These are phyloP conservation scores for Sanghuangporus weigelae DNA, from an alignment of 1,284 basidiomycete genomes.

Conservation along the genomic window DNA sequence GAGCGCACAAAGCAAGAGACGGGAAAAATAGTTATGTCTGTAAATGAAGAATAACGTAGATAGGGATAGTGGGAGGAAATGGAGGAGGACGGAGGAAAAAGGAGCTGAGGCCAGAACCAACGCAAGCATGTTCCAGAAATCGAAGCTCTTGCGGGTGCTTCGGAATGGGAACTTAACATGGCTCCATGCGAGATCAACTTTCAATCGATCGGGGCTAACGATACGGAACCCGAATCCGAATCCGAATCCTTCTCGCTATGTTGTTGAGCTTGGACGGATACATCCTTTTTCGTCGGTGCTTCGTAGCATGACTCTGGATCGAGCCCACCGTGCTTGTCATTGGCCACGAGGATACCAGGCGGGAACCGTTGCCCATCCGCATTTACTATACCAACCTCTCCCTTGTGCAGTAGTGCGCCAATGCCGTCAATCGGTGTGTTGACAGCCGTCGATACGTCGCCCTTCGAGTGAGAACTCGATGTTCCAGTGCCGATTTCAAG, in stretches of 20 bases:
- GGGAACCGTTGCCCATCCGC: not conserved
- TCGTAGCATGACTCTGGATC: not conserved
- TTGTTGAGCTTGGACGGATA: not conserved
- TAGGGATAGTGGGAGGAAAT: not conserved
- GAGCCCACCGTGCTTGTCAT: not conserved
- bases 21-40: not conserved
- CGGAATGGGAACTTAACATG: not conserved
- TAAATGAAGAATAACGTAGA: not conserved
- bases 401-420: not conserved
- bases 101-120: not conserved
- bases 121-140: not conserved
- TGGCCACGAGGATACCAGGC: not conserved
- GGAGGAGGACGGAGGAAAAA: not conserved
- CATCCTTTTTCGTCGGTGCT: not conserved
- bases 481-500: not conserved
- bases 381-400: not conserved
- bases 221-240: not conserved
- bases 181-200: not conserved
- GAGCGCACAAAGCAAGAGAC: not conserved
- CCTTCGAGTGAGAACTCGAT: not conserved
- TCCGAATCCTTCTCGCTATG: not conserved
- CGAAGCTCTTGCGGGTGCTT: not conserved
- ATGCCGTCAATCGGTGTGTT: constrained; percentile 4
- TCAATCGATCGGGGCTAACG: not conserved
- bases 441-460: constrained; percentile 6